Evolutionary conservation across 225 moss, liverwort and hornwort species (phyloP), one percentile per base, ranked within the genome.

Genomic region (Climacium dendroides): DNA sequence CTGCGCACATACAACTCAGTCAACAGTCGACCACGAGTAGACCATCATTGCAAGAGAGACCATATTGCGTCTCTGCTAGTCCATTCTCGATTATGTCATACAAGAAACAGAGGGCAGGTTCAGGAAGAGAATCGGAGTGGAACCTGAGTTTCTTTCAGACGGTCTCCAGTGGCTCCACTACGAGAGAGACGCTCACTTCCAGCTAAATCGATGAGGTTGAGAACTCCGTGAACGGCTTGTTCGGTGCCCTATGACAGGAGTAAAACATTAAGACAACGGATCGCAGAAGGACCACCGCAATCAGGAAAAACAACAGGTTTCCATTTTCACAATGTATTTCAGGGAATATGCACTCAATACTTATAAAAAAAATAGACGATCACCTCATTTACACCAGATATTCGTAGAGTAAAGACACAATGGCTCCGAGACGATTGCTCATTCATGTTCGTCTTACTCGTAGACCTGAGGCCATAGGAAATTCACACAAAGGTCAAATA

Each of bases 351-450:
- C 29, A 15, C 5, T 64, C 39, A 7, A 13, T 32, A 26, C 28
- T 20, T 10, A 37, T 3, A 37, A 2, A 34, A 9, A 6, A 9
- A 19, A 22, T 7, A 25, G 20, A 81, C 26, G 57, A 28, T 18
- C 89, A 97, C 98, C 98, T 98, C 98, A 83, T 98, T 98, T 6
- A 94, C 90, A 58, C 97, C 98, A 78, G 97, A 97, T 74, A 98
- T 93, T 63, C 98, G 90, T 63, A 98, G 90, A n/a, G 98, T 98
- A 85, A 98, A 98, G 45, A 98, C 98, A 79, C 98, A 98, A 82
- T 98, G 98, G 88, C 98, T 98, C 73, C 98, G 96, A 67, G 98
- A 98, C 13, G 98, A 98, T 81, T 98, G 98, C 88, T 98, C 98
- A 87, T 98, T 98, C 98, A 98, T 98, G 63, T 95, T 95, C 16